A percentile compares a stretch with the other conserved stretches of the same genome.
Evolutionary conservation across 2,329 filamentous ascomycete genomes (phyloP).

Genomic region (Peltaster fructicola): DNA sequence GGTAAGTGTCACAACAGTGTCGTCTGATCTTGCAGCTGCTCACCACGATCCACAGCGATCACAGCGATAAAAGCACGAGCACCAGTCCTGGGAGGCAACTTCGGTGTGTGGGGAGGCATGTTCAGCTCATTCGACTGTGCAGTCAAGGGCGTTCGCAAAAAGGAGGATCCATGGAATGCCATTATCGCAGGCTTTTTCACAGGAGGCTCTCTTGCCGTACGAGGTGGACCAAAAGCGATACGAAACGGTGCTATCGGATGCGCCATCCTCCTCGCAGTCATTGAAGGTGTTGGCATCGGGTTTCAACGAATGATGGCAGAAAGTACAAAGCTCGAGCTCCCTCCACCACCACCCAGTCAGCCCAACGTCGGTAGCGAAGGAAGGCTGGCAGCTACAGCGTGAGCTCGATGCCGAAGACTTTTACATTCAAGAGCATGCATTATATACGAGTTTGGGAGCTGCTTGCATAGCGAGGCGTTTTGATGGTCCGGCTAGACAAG

Average conservation of each 20-base stretch:
- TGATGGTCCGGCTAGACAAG: conserved; percentile 5
- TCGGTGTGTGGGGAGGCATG: conserved; percentile 90
- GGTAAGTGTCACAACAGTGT: conserved; percentile 21
- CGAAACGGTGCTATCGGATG: conserved; percentile 94
- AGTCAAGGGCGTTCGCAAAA: conserved; percentile 71
- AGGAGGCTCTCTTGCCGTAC: conserved; percentile 74
- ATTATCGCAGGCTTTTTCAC: conserved; percentile 97
- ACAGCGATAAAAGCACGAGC: conserved; percentile 96
- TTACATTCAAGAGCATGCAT: too few species aligned
- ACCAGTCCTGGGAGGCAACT: conserved; percentile 91
- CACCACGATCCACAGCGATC: conserved; percentile 35
- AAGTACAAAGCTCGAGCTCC: conserved; percentile 59
- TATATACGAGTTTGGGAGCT: background rate
- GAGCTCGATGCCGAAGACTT: conserved; percentile 2
- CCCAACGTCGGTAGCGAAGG: conserved; percentile 14
- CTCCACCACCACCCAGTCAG: conserved; percentile 25
- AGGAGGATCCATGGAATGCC: conserved; percentile 96
- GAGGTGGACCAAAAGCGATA: conserved; percentile 81
- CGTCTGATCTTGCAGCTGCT: conserved; percentile 1
- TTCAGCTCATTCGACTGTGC: conserved; percentile 96
- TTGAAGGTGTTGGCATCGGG: conserved; percentile 92
- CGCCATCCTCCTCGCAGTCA: conserved; percentile 82
- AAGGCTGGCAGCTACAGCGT: conserved; percentile 10
- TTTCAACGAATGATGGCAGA: conserved; percentile 90
- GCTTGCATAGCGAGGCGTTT: conserved; percentile 1